Percentiles rank a stretch among this genome's conserved stretches.
phyloP scores from a whole-genome alignment of 2,329 filamentous ascomycete genomes.

The Colletotrichum sp. region DNA sequence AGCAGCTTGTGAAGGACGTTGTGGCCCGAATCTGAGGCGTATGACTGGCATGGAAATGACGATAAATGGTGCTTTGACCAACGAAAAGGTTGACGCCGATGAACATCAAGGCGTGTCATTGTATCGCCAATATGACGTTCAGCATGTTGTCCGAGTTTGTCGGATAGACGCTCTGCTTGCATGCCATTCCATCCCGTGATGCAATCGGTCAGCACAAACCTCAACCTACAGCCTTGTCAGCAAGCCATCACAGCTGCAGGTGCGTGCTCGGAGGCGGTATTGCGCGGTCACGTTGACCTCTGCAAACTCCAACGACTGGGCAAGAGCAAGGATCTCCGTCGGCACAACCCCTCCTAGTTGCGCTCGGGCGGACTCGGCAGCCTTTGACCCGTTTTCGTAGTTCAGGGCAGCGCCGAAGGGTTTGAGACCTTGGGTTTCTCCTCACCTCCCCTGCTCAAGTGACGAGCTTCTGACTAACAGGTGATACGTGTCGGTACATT shows the following conservation, averaged over 20 bases:
- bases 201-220: not conserved
- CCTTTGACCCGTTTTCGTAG: constrained; percentile 33
- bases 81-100: not conserved
- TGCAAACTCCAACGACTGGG: not conserved
- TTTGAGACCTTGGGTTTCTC: constrained; percentile 39
- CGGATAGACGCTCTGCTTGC: not conserved
- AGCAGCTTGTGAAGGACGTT: not conserved
- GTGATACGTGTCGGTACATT: not conserved
- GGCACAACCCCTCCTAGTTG: not conserved
- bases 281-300: constrained; percentile 3
- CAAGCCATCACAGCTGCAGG: not conserved
- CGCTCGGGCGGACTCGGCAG: constrained; percentile 6
- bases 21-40: not conserved
- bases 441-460: not conserved
- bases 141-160: not conserved
- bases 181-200: not conserved
- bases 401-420: constrained; percentile 31
- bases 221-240: not conserved
- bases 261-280: not conserved
- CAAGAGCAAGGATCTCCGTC: not conserved
- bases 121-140: not conserved
- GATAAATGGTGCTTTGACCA: not conserved
- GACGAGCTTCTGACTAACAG: constrained; percentile 4
- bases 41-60: not conserved
- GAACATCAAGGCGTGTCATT: not conserved